Percentiles rank a stretch among this genome's conserved stretches.
These are phyloP conservation scores for Teratosphaeria gauchensis DNA, from an alignment of 2,329 filamentous ascomycete species.

Conservation along the genomic window DNA sequence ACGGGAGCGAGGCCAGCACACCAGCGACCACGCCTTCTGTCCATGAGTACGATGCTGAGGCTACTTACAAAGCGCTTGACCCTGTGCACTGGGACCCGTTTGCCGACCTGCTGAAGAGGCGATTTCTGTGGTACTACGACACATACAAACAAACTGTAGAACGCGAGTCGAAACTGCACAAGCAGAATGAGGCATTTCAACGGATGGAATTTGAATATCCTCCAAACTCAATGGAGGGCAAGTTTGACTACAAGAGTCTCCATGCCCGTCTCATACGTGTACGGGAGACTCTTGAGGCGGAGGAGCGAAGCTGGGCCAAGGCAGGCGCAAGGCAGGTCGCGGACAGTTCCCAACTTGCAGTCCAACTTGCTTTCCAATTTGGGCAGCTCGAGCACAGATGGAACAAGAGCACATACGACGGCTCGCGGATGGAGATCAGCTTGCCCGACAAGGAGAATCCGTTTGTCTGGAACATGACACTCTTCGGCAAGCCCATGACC, in stretches of 20 bases:
- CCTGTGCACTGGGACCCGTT: constrained; percentile 68
- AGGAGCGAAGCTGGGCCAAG: constrained; percentile 60
- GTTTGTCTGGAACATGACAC: constrained; percentile 79
- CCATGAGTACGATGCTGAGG: constrained; percentile 33
- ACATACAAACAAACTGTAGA: constrained; percentile 67
- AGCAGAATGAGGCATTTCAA: constrained; percentile 50
- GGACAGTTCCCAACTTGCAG: constrained; percentile 65
- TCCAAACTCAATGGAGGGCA: constrained; percentile 75
- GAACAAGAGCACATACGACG: constrained; percentile 50
- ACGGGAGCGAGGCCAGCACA: constrained; percentile 6
- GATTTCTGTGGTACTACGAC: constrained; percentile 94
- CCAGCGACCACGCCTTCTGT: constrained; percentile 14
- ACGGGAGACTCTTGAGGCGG: constrained; percentile 59
- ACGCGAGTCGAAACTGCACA: constrained; percentile 51
- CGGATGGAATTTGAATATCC: constrained; percentile 78
- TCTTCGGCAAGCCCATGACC: constrained; percentile 87
- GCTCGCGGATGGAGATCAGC: constrained; percentile 63
- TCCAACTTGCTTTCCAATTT: constrained; percentile 73
- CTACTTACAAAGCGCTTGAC: constrained; percentile 18
- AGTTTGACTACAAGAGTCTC: constrained; percentile 70
- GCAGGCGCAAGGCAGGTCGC: constrained; percentile 56
- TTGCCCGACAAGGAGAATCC: constrained; percentile 67
- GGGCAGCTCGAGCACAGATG: constrained; percentile 71
- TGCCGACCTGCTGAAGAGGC: constrained; percentile 77
- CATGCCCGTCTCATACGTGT: constrained; percentile 59